Conservation (phyloP, 345 rosid genomes). For the Boechera stricta region DNA sequence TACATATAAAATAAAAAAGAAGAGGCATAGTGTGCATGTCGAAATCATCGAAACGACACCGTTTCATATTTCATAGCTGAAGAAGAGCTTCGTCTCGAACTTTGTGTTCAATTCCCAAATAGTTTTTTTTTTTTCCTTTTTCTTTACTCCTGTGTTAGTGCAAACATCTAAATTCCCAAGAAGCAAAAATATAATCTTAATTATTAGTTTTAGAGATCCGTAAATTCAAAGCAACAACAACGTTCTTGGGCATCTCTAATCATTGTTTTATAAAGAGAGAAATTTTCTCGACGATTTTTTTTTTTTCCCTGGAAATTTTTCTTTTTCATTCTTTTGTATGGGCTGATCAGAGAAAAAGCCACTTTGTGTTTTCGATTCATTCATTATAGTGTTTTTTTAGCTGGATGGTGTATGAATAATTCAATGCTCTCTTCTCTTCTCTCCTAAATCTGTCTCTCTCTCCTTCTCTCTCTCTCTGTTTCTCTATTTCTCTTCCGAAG, state of each 20-base stretch:
- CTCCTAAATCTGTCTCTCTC: conserved; percentile 51
- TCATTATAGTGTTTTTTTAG: conserved; percentile 39
- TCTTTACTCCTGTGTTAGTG: conserved; percentile 32
- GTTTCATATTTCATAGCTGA: background rate
- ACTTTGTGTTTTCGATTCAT: conserved; percentile 36
- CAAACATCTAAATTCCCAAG: conserved; percentile 28
- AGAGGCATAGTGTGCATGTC: conserved; percentile 34
- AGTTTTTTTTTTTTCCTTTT: conserved; percentile 1
- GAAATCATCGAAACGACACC: conserved; percentile 14
- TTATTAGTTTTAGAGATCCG: conserved; percentile 21
- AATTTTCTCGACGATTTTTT: conserved; percentile 9
- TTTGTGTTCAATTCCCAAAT: conserved; percentile 34
- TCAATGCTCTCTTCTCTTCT: conserved; percentile 55
- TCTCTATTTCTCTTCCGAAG: conserved; percentile 34
- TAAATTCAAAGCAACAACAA: conserved; percentile 40
- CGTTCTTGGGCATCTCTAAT: conserved; percentile 35
- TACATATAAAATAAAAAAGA: background rate
- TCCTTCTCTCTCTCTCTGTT: conserved; percentile 43
- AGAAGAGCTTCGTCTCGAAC: conserved; percentile 36
- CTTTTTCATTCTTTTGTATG: conserved; percentile 10
- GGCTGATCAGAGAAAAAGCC: conserved; percentile 41
- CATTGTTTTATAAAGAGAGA: conserved; percentile 35
- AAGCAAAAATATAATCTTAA: conserved; percentile 2
- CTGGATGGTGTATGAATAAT: conserved; percentile 46
- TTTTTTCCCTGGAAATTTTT: background rate